Base-by-base conservation (phyloP, 2,329 filamentous ascomycete species). In the Curvularia sp. region DNA sequence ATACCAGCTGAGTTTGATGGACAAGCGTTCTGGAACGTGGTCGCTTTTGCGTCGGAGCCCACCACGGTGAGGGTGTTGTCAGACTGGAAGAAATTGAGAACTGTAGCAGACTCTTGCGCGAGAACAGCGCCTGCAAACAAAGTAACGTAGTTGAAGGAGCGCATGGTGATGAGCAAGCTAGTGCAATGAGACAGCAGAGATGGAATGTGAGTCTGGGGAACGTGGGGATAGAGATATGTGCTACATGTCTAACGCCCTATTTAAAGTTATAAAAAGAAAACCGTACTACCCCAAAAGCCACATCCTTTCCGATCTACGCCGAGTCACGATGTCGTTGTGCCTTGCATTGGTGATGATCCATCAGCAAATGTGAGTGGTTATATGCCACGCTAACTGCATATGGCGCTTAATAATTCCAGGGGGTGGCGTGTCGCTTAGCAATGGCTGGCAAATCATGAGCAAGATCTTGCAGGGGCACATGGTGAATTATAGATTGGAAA, bases 11-110 rank as follows among this genome's bases (percentile, higher is more conserved):
- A 43, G 10, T 52, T 38, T 9, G 58, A 58, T 4, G 64, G 58
- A 35, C 68, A 71, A 9, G 54, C 54, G 39, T 67, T 60, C 47
- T 63, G 53, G 53, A 67, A 72, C 9, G 70, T 72, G 7, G 69
- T 68, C 3, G 68, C 64, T 28, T 53, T 64, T 15, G 62, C 50
- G 47, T 69, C 65, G 1, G 68, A 61, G 46, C 67, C 66, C 15
- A 67, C 55, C 18, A 64, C 46, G 5, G 66, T 71, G 31, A 71
- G 55, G 2, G 66, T 66, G n/a, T 30, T 52, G 31, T 57, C 50
- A 18, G 33, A 44, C 42, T 56, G 48, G 35, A 57, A 53, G 3
- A 62, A 38, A 28, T 69, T 67, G 42, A 71, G n/a, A 8, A 72
- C 43, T 9, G 63, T 55, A 1, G 60, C 67, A 18, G 63, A 61